phyloP scores from a whole-genome alignment of 257 asterid species.

The Capsicum baccatum region DNA sequence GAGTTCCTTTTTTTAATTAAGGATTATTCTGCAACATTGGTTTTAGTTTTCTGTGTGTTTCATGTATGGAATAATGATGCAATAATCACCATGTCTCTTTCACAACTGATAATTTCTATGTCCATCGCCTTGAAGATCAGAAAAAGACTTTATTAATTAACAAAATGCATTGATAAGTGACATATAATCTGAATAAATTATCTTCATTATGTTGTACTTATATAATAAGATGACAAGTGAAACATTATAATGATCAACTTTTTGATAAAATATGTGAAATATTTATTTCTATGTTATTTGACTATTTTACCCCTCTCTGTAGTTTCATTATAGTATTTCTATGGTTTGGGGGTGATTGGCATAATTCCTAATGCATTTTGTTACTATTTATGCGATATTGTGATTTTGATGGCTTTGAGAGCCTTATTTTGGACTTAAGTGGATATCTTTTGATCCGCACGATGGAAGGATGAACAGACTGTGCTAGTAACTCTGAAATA shows the following conservation, averaged over 20 bases:
- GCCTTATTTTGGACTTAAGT: too few species aligned
- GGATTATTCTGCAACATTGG: not conserved
- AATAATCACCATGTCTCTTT: conserved; percentile 30
- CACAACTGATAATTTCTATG: conserved; percentile 43
- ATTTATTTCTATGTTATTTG: too few species aligned
- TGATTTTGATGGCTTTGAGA: too few species aligned
- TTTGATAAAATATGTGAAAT: too few species aligned
- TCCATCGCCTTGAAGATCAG: conserved; percentile 9
- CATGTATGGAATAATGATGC: conserved; percentile 30
- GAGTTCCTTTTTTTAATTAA: not conserved
- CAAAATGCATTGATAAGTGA: conserved; percentile 21
- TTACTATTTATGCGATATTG: too few species aligned
- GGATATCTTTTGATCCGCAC: too few species aligned
- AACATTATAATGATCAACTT: conserved; percentile 14
- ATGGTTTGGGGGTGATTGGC: too few species aligned
- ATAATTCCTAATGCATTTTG: too few species aligned
- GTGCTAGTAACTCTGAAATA: too few species aligned
- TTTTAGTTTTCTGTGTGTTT: not conserved
- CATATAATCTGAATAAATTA: conserved; percentile 25
- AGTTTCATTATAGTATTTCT: too few species aligned
- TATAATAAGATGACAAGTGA: conserved; percentile 21
- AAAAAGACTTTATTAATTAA: not conserved
- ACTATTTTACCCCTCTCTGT: too few species aligned
- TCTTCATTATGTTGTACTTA: not conserved
- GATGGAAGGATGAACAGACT: not conserved